These are phyloP conservation scores for Auxenochlorella pyrenoidosa DNA, from an alignment of 139 green algal species.

Conservation along the genomic window DNA sequence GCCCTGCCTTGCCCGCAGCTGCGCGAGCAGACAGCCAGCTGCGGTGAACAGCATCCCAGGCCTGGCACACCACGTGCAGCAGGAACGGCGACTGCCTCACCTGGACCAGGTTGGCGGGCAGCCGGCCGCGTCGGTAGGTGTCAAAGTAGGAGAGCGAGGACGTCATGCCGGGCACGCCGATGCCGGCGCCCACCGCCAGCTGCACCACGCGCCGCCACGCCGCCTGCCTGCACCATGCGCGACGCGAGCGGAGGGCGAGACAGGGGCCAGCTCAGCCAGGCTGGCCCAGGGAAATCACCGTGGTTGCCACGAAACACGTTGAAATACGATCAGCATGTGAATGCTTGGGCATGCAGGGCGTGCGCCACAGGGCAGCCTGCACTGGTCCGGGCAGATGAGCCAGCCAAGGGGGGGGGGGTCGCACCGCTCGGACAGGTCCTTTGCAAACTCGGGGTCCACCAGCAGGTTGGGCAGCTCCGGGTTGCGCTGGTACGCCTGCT, in stretches of 20 bases:
- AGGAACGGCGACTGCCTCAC: not conserved
- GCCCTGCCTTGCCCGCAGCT: too few relatives aligned
- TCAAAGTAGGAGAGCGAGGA: slow-evolving; percentile 97
- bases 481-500: slow-evolving; percentile 78
- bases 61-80: not conserved
- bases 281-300: too few relatives aligned
- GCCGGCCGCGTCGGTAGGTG: slow-evolving; percentile 85
- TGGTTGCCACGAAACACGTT: too few relatives aligned
- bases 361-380: too few relatives aligned
- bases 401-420: not conserved
- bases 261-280: not conserved
- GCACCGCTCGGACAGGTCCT: slow-evolving; percentile 72
- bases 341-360: too few relatives aligned
- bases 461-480: slow-evolving; percentile 86
- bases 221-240: slow-evolving; percentile 54
- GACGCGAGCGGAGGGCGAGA: not conserved
- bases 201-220: slow-evolving; percentile 88
- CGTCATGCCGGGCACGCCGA: slow-evolving; percentile 89
- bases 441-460: slow-evolving; percentile 90
- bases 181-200: slow-evolving; percentile 60
- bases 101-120: slow-evolving; percentile 98
- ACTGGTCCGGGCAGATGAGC: too few relatives aligned
- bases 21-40: not conserved
- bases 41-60: not conserved
- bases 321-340: too few relatives aligned